A percentile compares a stretch with the other conserved stretches of the same genome.
Evolutionary conservation across 176 grass and related monocot genomes (phyloP).

Genomic region (Alopecurus myosuroides): DNA sequence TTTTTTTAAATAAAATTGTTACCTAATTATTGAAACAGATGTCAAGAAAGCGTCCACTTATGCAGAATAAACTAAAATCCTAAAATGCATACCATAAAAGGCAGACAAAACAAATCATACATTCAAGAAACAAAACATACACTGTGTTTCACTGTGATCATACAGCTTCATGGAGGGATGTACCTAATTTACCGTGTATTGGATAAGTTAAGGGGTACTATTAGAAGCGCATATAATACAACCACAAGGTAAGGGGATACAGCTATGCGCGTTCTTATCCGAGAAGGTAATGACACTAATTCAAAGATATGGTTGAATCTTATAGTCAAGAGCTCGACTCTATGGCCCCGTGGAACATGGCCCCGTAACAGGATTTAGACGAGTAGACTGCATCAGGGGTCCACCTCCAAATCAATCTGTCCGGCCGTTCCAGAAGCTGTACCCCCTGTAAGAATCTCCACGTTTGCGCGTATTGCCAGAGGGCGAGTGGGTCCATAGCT

Average conservation of each 20-base stretch:
- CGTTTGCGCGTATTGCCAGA: too few relatives aligned
- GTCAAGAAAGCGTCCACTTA: background rate
- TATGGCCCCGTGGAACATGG: too few relatives aligned
- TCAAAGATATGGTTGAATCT: conserved; percentile 15
- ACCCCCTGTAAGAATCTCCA: too few relatives aligned
- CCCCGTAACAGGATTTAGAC: too few relatives aligned
- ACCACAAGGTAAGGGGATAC: conserved; percentile 17
- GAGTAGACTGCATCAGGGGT: too few relatives aligned
- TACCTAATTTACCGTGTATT: background rate
- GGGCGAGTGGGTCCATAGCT: too few relatives aligned
- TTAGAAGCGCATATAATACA: conserved; percentile 28
- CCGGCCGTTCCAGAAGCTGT: too few relatives aligned
- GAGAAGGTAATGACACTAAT: conserved; percentile 7
- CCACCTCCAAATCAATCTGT: too few relatives aligned
- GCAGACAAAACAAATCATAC: background rate
- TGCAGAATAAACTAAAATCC: background rate
- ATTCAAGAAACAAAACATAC: background rate
- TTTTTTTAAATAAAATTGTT: background rate
- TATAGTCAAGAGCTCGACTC: too few relatives aligned
- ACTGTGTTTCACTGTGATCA: background rate
- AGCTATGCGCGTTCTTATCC: conserved; percentile 19
- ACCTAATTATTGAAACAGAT: background rate
- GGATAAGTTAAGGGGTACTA: conserved; percentile 11
- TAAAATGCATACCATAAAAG: background rate
- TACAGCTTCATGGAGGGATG: background rate